Percentiles rank a stretch among this genome's conserved stretches.
Conservation (phyloP, 805 yeast genomes). For the Saturnispora diversa region DNA sequence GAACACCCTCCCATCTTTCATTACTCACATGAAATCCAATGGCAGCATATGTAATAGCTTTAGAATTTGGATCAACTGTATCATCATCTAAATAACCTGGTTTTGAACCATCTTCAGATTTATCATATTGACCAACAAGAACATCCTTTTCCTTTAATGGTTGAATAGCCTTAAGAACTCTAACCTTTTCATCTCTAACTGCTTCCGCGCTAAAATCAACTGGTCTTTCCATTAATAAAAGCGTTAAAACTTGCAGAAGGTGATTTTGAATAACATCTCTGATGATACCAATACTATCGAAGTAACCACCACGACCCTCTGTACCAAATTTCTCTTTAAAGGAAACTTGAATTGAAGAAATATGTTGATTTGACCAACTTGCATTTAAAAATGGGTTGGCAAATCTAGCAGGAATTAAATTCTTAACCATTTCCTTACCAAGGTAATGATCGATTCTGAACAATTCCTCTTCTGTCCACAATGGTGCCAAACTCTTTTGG, state of each 20-base stretch:
- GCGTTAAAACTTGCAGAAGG: slow-evolving; percentile 81
- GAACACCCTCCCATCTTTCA: slow-evolving; percentile 98
- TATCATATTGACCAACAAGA: slow-evolving; percentile 80
- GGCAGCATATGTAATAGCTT: slow-evolving; percentile 90
- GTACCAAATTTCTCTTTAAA: slow-evolving; percentile 99
- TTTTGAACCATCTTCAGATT: slow-evolving; percentile 77
- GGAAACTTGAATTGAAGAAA: slow-evolving; percentile 75
- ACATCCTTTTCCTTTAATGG: slow-evolving; percentile 59
- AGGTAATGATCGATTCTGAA: slow-evolving; percentile 95
- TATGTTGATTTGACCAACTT: slow-evolving; percentile 79
- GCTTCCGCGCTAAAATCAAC: slow-evolving; percentile 86
- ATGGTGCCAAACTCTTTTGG: slow-evolving; percentile 71
- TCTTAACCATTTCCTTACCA: slow-evolving; percentile 97
- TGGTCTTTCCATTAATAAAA: slow-evolving; percentile 94
- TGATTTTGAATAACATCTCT: slow-evolving; percentile 99
- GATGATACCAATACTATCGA: slow-evolving; percentile 89
- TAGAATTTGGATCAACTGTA: slow-evolving; percentile 73
- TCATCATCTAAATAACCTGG: slow-evolving; percentile 91
- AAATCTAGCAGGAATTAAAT: slow-evolving; percentile 79
- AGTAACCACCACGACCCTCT: slow-evolving; percentile 98
- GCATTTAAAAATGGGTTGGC: slow-evolving; percentile 83
- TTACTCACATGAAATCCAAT: slow-evolving; percentile 68
- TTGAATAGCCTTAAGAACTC: slow-evolving; percentile 74
- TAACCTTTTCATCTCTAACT: slow-evolving; percentile 92
- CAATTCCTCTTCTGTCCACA: slow-evolving; percentile 84